These are phyloP conservation scores for Orbilia ellipsospora DNA, from an alignment of 2,329 filamentous ascomycete species.

Conservation along the genomic window DNA sequence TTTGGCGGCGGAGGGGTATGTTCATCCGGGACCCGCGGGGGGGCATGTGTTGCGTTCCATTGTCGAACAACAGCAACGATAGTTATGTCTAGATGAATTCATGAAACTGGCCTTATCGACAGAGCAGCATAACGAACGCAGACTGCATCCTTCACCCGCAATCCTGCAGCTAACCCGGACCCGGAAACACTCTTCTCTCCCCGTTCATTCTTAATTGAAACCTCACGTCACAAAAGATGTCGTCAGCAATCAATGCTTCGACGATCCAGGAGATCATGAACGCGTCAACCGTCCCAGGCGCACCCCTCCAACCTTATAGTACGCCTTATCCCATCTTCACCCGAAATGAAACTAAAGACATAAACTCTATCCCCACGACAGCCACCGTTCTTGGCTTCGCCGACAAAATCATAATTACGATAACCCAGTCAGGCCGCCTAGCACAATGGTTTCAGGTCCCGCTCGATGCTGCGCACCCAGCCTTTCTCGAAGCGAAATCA, in stretches of 20 bases:
- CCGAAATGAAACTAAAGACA: constrained; percentile 20
- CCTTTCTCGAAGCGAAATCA: constrained; percentile 68
- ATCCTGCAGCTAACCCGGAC: too few species aligned
- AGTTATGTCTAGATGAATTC: not conserved
- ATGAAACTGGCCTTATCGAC: not conserved
- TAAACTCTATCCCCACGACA: constrained; percentile 77
- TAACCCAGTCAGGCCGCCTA: constrained; percentile 84
- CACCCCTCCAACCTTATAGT: constrained; percentile 42
- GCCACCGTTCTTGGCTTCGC: constrained; percentile 79
- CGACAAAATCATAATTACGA: constrained; percentile 90
- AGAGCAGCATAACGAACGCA: not conserved
- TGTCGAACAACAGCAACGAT: not conserved
- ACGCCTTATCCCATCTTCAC: constrained; percentile 54
- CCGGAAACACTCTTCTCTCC: not conserved
- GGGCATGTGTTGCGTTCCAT: constrained; percentile 28
- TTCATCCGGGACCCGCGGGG: not conserved
- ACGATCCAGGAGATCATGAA: constrained; percentile 52
- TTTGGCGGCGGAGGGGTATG: constrained; percentile 24
- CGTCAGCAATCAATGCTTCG: constrained; percentile 45
- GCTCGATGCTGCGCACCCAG: constrained; percentile 74
- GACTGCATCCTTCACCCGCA: too few species aligned
- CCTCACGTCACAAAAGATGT: constrained; percentile 22
- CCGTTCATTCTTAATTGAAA: constrained; percentile 1
- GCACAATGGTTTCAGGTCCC: constrained; percentile 94
- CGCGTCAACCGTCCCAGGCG: constrained; percentile 41